Base-by-base conservation (phyloP, 495 filamentous ascomycete species). In the Thermothielavioides terrestris region DNA sequence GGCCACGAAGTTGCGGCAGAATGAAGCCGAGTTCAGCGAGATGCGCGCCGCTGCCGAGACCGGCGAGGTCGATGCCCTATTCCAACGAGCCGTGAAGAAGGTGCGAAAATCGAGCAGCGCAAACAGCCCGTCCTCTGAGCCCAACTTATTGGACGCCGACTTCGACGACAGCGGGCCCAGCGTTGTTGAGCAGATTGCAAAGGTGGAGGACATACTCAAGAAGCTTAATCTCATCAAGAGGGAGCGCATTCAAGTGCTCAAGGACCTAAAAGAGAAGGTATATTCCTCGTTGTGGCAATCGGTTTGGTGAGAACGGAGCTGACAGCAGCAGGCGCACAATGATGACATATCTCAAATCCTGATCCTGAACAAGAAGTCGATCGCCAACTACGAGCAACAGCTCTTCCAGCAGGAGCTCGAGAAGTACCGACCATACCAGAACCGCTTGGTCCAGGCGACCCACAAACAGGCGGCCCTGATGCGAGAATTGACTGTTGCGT, bases 201-300 rank as follows among this genome's bases (percentile, higher is more conserved):
- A 80, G 60, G 87, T 98, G 10, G 94, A 97, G 64, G 88, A 94
- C 26, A 81, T 96, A 27, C 69, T 98, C 45, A 88, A 90, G 74
- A 95, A 86, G 63, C 64, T 98, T 53, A 91, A 90, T 58, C 72
- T 96, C 27, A 82, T 97, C 59, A 95, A 95, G 71, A 76, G 85
- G 50, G 92, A 98, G 65, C 74, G 92, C 48, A 75, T 81, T 34
- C 89, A 95, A 63, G 88, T 97, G 15, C 73, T 98, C 54, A 95
- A 95, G 68, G 92, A 98, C 66, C 70, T 97, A 49, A 98, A 97
- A 67, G 89, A 95, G 41, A 96, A 94, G 82, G 92, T 94, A 66
- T 50, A 73, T 57, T 39, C 5, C 22, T 2, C 6, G n/a, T 11
- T 9, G 4, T 15, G 14, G 14, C 22, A 20, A 9, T 30, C 3